Conservation (phyloP, 129 eudicot genomes). For the Helianthus tuberosus region DNA sequence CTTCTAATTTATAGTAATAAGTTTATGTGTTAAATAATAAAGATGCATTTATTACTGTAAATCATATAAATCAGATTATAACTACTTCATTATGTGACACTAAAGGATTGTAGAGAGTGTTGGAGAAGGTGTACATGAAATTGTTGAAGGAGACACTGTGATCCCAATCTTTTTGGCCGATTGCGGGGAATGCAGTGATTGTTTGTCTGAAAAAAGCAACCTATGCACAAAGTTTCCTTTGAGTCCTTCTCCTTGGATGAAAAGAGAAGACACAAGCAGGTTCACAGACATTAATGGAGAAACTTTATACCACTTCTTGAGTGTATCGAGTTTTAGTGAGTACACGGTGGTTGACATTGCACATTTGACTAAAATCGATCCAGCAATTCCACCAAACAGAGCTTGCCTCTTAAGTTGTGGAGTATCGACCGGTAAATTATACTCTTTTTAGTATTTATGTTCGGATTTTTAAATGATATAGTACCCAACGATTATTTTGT, state of each 20-base stretch:
- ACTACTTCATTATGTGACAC: slow-evolving; percentile 16
- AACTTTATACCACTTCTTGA: slow-evolving; percentile 62
- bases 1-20: not conserved
- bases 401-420: slow-evolving; percentile 97
- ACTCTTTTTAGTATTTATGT: no score
- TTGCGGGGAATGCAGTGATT: slow-evolving; percentile 79
- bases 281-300: slow-evolving; percentile 88
- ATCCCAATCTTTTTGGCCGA: slow-evolving; percentile 73
- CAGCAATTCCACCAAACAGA: slow-evolving; percentile 68
- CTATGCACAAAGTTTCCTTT: slow-evolving; percentile 72
- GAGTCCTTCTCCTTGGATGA: slow-evolving; percentile 60
- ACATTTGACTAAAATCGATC: slow-evolving; percentile 59
- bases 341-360: slow-evolving; percentile 86
- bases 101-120: slow-evolving; percentile 87
- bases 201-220: slow-evolving; percentile 78
- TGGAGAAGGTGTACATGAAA: slow-evolving; percentile 73
- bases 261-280: slow-evolving; percentile 80
- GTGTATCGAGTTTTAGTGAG: slow-evolving; percentile 75
- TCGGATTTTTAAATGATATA: no score
- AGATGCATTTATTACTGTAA: not conserved
- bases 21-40: not conserved
- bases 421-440: slow-evolving; percentile 68
- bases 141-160: slow-evolving; percentile 71
- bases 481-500: no score
- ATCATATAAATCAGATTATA: slow-evolving; percentile 3